phyloP scores from a whole-genome alignment of 148 eudicot species.

The Silene uniflora region DNA sequence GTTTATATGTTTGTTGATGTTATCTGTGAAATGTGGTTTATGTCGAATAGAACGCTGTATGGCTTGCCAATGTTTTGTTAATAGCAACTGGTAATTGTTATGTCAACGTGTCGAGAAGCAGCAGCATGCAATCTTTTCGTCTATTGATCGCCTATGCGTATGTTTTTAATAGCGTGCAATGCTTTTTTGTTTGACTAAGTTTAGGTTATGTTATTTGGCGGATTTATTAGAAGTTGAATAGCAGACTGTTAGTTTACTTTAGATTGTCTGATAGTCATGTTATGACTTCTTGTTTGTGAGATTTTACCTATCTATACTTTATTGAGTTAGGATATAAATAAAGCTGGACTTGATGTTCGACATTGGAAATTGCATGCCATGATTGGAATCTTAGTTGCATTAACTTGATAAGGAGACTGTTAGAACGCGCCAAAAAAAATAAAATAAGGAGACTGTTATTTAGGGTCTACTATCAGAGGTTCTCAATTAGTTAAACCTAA shows the following conservation, averaged over 20 bases:
- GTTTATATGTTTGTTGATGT: neutral
- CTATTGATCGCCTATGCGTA: neutral
- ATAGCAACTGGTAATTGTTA: neutral
- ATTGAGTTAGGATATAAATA: neutral
- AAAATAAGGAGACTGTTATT: neutral
- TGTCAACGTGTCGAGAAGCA: neutral
- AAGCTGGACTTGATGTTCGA: neutral
- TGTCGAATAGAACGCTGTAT: neutral
- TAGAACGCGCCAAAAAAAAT: too few relatives aligned
- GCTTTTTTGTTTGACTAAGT: neutral
- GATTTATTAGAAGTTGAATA: too few relatives aligned
- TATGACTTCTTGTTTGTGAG: neutral
- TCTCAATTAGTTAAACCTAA: constrained; percentile 1
- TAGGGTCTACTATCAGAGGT: neutral
- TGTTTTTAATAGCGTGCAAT: neutral
- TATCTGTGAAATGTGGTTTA: neutral
- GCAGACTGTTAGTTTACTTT: too few relatives aligned
- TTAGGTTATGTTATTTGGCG: neutral
- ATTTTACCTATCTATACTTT: too few relatives aligned
- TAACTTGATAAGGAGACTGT: neutral
- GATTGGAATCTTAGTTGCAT: neutral
- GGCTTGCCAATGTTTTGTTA: neutral
- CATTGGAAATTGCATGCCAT: neutral
- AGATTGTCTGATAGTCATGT: neutral
- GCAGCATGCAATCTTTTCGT: neutral